Evolutionary conservation across 2,329 filamentous ascomycete species (phyloP).

Genomic region (Trichoderma polysporum): DNA sequence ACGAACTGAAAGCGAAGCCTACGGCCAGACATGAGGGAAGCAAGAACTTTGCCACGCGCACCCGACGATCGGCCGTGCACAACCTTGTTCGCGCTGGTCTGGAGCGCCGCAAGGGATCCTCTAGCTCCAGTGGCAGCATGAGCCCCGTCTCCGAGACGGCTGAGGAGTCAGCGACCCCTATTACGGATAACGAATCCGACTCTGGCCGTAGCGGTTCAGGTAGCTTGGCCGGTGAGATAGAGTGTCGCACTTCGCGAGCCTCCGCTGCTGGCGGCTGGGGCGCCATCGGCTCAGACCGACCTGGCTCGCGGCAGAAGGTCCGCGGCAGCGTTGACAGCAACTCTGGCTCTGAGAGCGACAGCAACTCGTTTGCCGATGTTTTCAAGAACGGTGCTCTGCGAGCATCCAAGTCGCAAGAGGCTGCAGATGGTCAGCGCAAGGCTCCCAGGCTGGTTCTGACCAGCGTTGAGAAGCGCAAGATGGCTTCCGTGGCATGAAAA

Average conservation of each 20-base stretch:
- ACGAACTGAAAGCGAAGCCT: constrained; percentile 86
- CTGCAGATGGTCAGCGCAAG: constrained; percentile 67
- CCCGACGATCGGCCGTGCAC: constrained; percentile 86
- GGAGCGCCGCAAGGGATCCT: constrained; percentile 76
- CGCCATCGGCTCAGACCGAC: constrained; percentile 84
- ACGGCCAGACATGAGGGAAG: constrained; percentile 93
- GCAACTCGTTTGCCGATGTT: constrained; percentile 63
- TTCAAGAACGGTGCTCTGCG: constrained; percentile 60
- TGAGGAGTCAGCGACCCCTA: constrained; percentile 64
- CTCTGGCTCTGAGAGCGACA: constrained; percentile 50
- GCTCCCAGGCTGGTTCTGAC: constrained; percentile 84
- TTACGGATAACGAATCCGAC: constrained; percentile 73
- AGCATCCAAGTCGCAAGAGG: constrained; percentile 53
- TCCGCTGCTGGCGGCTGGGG: constrained; percentile 71
- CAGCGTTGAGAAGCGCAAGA: constrained; percentile 85
- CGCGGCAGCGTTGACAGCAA: constrained; percentile 64
- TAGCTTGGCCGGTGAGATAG: constrained; percentile 73
- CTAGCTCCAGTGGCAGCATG: constrained; percentile 72
- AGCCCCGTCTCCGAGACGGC: constrained; percentile 84
- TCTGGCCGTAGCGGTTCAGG: constrained; percentile 72
- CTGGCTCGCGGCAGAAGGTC: constrained; percentile 66
- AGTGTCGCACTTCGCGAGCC: constrained; percentile 71
- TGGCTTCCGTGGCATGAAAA: constrained; percentile 29
- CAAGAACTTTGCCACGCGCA: constrained; percentile 94
- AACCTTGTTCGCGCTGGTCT: constrained; percentile 88